Base-by-base conservation (phyloP, 1,284 basidiomycete genomes). In the Ganoderma meredithae region DNA sequence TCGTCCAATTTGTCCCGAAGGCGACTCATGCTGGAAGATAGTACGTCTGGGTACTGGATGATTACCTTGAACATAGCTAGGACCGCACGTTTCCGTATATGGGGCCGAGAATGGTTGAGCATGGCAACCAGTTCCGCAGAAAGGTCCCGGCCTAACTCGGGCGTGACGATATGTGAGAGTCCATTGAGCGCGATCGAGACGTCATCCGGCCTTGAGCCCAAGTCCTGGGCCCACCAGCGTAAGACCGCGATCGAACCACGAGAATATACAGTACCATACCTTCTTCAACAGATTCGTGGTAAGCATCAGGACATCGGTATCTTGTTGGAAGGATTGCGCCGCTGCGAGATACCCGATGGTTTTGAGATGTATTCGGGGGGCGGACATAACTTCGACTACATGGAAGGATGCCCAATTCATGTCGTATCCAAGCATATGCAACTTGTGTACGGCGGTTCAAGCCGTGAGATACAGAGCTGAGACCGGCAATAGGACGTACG, bases 201-300 rank as follows among this genome's bases (percentile, higher is more conserved):
- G 71, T 98, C 93, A 75, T 91, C 83, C 60, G 89, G 86, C 79
- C 82, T 81, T 79, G 95, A 94, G 66, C 89, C 89, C 72, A 99
- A 82, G 77, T 99, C 97, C 95, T 97, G 70, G 71, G 31, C 44
- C 19, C 61, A 13, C 31, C 17, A 36, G 33, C 3, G 9, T 52
- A 2, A 39, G 33, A 39, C n/a, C 25, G 31, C 3, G 13, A 33
- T 31, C 33, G 49, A 41, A 44, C 43, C 15, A 22, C 31, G 17
- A n/a, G 22, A 5, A 25, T n/a, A 40, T 36, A 7, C 7, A 10
- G 31, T 12, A 17, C 76, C 87, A 69, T 69, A 95, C 96, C 88
- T 99, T 99, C 86, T 99, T 99, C 76, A 99, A 86, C 39, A 97
- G 85, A 81, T 99, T 99, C 10, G 98, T 98, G 0, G 97, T 98